Evolutionary conservation across 441 rosid species (phyloP), one percentile per base, ranked within the genome.

Genomic region (Aleurites moluccanus): DNA sequence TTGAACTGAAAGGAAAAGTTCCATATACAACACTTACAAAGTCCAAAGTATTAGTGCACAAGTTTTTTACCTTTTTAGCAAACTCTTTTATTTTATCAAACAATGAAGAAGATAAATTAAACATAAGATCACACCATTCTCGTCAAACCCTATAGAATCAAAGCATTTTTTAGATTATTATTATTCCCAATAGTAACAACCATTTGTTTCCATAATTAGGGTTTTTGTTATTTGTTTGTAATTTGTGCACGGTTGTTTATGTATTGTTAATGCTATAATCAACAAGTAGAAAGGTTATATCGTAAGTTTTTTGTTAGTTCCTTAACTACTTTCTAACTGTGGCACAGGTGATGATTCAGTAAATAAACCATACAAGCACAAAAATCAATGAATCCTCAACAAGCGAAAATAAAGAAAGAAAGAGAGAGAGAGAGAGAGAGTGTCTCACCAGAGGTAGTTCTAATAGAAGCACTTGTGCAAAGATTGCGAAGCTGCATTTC

Each of bases 401-500:
- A 68, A 70, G 77, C 60, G 75, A 72, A 25, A 63, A 66, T 40
- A 57, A 44, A 11, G 60, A 76, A 73, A 78, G 73, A 77, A n/a
- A n/a, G 75, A 60, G 40, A 53, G 56, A 61, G 55, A 67, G 47
- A 72, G 33, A 35, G 7, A 35, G 40, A 35, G 38, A 1, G 35
- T 33, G 5, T 35, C 82, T 86, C 71, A 90, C 93, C 90, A 30
- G 92, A 85, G 52, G 79, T 69, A 10, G 79, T 84, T 75, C 83
- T 79, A 57, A 81, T 47, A 72, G 93, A 85, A 45, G 84, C 86
- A 72, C 84, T 84, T 6, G 88, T 90, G 84, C 92, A 83, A 76
- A 92, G 88, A 73, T 87, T 88, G 56, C 90, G 90, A 57, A 94
- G 97, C 79, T 94, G 98, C 88, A 84, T 82, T 89, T 94, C 98